Percentiles rank a stretch among this genome's conserved stretches.
Conservation (phyloP, 2,329 filamentous ascomycete species). For the Apiospora marii region DNA sequence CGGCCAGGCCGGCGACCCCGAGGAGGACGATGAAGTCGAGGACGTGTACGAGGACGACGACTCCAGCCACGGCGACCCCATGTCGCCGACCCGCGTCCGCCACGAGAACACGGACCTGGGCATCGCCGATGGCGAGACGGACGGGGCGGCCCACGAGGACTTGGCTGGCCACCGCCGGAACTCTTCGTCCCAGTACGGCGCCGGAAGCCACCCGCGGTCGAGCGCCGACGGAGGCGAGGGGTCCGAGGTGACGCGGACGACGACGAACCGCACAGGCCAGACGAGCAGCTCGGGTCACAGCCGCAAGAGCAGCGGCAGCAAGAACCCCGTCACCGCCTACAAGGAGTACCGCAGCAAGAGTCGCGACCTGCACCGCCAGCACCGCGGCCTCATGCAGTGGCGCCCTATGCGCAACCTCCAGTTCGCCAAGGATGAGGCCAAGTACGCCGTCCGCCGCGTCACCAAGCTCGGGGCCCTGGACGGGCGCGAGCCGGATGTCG, state of each 20-base stretch:
- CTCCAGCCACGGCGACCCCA: slow-evolving; percentile 30
- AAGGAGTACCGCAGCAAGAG: slow-evolving; percentile 73
- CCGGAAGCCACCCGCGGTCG: slow-evolving; percentile 10
- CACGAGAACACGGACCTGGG: slow-evolving; percentile 39
- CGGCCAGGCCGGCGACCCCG: slow-evolving; percentile 35
- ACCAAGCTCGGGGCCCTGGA: slow-evolving; percentile 79
- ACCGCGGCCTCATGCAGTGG: slow-evolving; percentile 95
- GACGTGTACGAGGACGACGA: slow-evolving; percentile 48
- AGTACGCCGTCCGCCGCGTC: slow-evolving; percentile 78
- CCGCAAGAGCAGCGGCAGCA: slow-evolving; percentile 45
- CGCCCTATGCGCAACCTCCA: slow-evolving; percentile 83
- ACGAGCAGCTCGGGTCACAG: slow-evolving; percentile 18
- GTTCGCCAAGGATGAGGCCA: slow-evolving; percentile 89
- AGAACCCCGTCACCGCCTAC: slow-evolving; percentile 63
- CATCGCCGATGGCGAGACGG: slow-evolving; percentile 50
- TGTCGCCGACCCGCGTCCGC: slow-evolving; percentile 33
- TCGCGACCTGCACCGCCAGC: slow-evolving; percentile 81
- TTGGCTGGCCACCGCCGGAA: not conserved
- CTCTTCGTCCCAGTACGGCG: slow-evolving; percentile 16
- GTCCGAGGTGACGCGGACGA: slow-evolving; percentile 33
- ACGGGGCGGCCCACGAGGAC: slow-evolving; percentile 32
- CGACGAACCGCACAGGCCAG: slow-evolving; percentile 28
- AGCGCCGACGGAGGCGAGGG: slow-evolving; percentile 16
- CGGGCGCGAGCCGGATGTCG: slow-evolving; percentile 86
- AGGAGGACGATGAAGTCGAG: slow-evolving; percentile 45